These are phyloP conservation scores for Aspergillus sp. DNA, from an alignment of 2,329 filamentous ascomycete genomes.

Conservation along the genomic window DNA sequence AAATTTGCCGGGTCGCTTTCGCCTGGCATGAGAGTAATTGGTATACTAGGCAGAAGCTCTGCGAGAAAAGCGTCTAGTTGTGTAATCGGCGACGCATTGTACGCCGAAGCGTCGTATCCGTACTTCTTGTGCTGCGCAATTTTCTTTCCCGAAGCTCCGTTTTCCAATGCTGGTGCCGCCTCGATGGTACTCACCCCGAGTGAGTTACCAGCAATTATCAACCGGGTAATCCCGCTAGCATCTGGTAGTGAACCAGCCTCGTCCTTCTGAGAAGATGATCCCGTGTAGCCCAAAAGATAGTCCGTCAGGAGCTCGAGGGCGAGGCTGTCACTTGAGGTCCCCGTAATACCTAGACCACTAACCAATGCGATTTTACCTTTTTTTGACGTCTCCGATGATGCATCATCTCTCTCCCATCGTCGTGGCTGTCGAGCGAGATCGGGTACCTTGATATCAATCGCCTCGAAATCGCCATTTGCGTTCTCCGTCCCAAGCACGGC, in stretches of 20 bases:
- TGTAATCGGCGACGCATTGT: slow-evolving; percentile 82
- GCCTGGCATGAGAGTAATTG: slow-evolving; percentile 85
- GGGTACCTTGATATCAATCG: slow-evolving; percentile 84
- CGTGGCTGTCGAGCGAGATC: slow-evolving; percentile 80
- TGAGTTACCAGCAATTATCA: slow-evolving; percentile 91
- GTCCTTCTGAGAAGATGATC: slow-evolving; percentile 50
- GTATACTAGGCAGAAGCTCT: slow-evolving; percentile 78
- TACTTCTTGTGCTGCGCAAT: slow-evolving; percentile 73
- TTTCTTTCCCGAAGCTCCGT: slow-evolving; percentile 31
- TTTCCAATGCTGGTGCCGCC: slow-evolving; percentile 25
- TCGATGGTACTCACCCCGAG: slow-evolving; percentile 52
- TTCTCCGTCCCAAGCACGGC: slow-evolving; percentile 96
- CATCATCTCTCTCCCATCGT: slow-evolving; percentile 68
- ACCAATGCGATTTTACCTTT: slow-evolving; percentile 79
- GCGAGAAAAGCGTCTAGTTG: slow-evolving; percentile 82
- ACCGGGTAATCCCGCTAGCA: slow-evolving; percentile 66
- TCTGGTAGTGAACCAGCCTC: slow-evolving; percentile 51
- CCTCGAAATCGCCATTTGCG: slow-evolving; percentile 84
- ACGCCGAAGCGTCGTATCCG: slow-evolving; percentile 85
- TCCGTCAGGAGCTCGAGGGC: slow-evolving; percentile 77
- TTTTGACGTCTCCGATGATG: slow-evolving; percentile 26
- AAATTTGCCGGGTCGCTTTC: slow-evolving; percentile 83
- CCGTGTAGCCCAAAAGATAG: slow-evolving; percentile 81
- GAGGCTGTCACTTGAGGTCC: slow-evolving; percentile 71
- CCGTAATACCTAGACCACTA: slow-evolving; percentile 82